These are phyloP conservation scores for Piloderma croceum DNA, from an alignment of 768 basidiomycete species.

Conservation along the genomic window DNA sequence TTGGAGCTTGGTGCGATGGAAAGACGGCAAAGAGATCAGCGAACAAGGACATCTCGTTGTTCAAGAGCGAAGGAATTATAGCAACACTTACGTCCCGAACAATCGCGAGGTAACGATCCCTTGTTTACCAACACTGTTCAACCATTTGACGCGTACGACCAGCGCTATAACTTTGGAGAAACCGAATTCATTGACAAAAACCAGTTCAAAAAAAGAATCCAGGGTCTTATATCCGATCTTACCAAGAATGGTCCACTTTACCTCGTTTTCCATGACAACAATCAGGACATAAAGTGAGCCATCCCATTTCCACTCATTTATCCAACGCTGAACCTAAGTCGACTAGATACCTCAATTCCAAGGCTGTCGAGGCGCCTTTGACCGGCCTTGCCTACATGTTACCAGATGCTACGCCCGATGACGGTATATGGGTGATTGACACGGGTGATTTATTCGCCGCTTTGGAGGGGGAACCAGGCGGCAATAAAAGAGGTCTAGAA, in stretches of 20 bases:
- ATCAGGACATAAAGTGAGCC: conserved; percentile 68
- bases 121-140: neutral
- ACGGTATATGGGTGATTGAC: conserved; percentile 62
- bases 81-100: conserved; percentile 54
- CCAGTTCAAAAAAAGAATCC: conserved; percentile 48
- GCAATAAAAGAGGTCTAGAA: conserved; percentile 51
- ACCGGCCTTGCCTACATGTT: conserved; percentile 47
- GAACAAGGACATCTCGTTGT: conserved; percentile 60
- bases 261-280: conserved; percentile 76
- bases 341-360: conserved; percentile 48
- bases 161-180: conserved; percentile 66
- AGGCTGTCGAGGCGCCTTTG: conserved; percentile 46
- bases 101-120: conserved; percentile 45
- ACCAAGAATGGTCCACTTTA: conserved; percentile 54
- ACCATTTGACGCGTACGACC: neutral
- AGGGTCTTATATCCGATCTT: conserved; percentile 37
- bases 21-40: conserved; percentile 41
- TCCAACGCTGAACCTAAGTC: neutral
- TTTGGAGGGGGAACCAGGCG: conserved; percentile 54
- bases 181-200: conserved; percentile 49
- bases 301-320: neutral
- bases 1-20: conserved; percentile 59
- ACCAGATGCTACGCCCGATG: conserved; percentile 48
- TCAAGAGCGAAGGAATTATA: conserved; percentile 52
- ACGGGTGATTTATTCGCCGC: conserved; percentile 73